Conservation (phyloP, 2,329 filamentous ascomycete species). For the Cercospora berteroae region DNA sequence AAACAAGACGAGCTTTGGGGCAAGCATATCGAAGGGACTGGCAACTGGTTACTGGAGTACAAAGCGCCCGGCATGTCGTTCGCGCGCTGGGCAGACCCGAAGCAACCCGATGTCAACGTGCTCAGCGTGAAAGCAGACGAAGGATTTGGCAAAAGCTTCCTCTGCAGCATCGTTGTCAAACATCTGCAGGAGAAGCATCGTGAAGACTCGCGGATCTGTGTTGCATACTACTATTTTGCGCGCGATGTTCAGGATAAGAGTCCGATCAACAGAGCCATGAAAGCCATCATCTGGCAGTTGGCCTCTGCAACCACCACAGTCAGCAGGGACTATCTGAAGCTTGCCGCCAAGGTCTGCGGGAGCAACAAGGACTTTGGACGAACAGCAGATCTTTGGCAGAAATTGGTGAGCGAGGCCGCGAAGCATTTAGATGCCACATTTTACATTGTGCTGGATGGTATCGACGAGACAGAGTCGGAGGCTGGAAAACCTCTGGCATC, state of each 20-base stretch:
- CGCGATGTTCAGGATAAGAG: background rate
- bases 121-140: background rate
- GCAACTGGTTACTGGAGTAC: background rate
- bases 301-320: background rate
- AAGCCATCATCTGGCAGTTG: background rate
- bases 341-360: background rate
- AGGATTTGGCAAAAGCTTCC: background rate
- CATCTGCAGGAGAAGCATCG: background rate
- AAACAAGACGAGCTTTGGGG: slow-evolving; percentile 5
- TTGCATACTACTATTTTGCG: background rate
- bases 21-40: slow-evolving; percentile 10
- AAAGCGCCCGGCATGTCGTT: background rate
- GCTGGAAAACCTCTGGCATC: background rate
- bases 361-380: background rate
- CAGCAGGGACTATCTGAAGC: background rate
- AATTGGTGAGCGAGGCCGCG: background rate
- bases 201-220: background rate
- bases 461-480: background rate
- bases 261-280: background rate
- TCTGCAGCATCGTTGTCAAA: background rate
- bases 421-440: background rate
- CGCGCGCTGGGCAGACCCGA: background rate
- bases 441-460: background rate
- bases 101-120: background rate
- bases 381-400: background rate